Evolutionary conservation across 352 stramenopile genomes (phyloP).

Genomic region (Pythium graminicola): DNA sequence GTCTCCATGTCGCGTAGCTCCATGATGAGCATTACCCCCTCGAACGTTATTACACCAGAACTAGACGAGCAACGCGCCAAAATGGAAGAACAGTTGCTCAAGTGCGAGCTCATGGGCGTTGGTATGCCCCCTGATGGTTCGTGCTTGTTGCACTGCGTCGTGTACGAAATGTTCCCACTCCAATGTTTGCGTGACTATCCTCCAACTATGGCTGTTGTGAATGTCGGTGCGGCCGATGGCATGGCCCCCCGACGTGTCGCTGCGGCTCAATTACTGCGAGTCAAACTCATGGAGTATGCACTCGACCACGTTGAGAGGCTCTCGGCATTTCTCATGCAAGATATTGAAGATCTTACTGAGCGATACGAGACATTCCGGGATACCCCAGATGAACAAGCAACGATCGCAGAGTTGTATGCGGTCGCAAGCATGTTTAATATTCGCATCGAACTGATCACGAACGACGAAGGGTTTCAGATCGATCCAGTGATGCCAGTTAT

Average conservation of each 20-base stretch:
- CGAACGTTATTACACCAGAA: slow-evolving; percentile 59
- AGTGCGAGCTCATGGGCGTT: slow-evolving; percentile 56
- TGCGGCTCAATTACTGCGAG: slow-evolving; percentile 52
- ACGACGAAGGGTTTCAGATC: slow-evolving; percentile 78
- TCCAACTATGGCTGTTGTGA: slow-evolving; percentile 66
- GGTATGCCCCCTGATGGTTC: slow-evolving; percentile 79
- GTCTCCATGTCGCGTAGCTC: slow-evolving; percentile 30
- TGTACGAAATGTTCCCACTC: slow-evolving; percentile 82
- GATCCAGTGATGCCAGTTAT: slow-evolving; percentile 63
- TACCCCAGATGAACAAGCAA: slow-evolving; percentile 67
- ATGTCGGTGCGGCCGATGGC: slow-evolving; percentile 70
- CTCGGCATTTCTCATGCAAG: slow-evolving; percentile 61
- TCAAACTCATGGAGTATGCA: slow-evolving; percentile 71
- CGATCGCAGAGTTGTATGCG: slow-evolving; percentile 69
- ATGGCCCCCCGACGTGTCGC: slow-evolving; percentile 65
- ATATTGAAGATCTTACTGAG: slow-evolving; percentile 57
- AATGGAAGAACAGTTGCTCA: slow-evolving; percentile 67
- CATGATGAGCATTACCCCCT: slow-evolving; percentile 60
- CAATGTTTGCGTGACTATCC: slow-evolving; percentile 71
- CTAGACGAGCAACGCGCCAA: slow-evolving; percentile 67
- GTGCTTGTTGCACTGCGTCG: slow-evolving; percentile 75
- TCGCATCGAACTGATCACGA: slow-evolving; percentile 72
- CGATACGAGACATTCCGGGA: slow-evolving; percentile 72
- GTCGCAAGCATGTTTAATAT: slow-evolving; percentile 80
- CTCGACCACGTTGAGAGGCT: slow-evolving; percentile 55